Percentiles rank a stretch among this genome's conserved stretches.
phyloP scores from a whole-genome alignment of 1,284 basidiomycete species.

The Meripilus lineatus region DNA sequence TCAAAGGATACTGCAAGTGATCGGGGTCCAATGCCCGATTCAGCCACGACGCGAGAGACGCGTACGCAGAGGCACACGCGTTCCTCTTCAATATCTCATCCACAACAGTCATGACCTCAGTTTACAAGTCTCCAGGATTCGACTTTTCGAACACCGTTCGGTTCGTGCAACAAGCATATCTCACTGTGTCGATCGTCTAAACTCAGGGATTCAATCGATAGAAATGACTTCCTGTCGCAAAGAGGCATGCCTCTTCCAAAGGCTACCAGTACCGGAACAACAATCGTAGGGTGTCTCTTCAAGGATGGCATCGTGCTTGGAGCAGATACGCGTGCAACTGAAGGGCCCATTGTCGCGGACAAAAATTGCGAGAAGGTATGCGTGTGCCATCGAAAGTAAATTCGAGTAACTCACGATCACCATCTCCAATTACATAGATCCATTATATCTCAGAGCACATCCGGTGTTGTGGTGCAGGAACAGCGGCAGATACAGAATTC shows the following conservation, averaged over 20 bases:
- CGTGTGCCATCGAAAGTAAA: background rate
- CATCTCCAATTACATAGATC: conserved; percentile 53
- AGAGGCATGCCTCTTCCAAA: conserved; percentile 70
- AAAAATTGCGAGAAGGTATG: conserved; percentile 99
- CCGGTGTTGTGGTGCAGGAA: conserved; percentile 97
- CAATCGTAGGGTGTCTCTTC: conserved; percentile 96
- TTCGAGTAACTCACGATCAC: background rate
- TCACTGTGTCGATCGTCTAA: background rate
- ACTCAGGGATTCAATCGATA: conserved; percentile 25
- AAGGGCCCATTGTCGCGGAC: conserved; percentile 94
- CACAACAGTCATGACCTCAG: too few species aligned
- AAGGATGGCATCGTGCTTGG: conserved; percentile 93
- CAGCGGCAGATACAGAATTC: conserved; percentile 97
- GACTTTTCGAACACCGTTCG: conserved; percentile 33
- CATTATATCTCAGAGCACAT: conserved; percentile 95
- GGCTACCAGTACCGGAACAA: conserved; percentile 95
- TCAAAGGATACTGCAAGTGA: background rate
- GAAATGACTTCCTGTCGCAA: conserved; percentile 76
- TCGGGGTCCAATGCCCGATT: conserved; percentile 3
- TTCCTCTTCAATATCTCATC: too few species aligned
- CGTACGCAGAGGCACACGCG: conserved; percentile 6
- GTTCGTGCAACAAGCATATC: conserved; percentile 15
- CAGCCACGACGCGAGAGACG: background rate
- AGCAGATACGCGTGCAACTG: conserved; percentile 95
- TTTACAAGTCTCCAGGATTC: conserved; percentile 27